Conservation (phyloP, 129 eudicot species). For the Centrapalus pauciflorus region DNA sequence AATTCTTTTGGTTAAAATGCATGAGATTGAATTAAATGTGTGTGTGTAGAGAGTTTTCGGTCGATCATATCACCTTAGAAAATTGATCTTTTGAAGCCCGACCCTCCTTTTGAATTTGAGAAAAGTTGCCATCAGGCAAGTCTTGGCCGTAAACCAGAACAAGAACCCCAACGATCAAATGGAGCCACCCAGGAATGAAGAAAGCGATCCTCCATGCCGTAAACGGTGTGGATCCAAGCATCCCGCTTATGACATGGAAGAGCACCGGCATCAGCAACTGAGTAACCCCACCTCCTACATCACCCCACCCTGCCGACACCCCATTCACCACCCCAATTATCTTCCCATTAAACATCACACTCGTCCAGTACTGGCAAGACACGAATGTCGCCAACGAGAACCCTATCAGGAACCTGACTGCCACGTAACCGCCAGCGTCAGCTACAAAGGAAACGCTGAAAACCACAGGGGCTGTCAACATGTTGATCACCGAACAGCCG, state of each 20-base stretch:
- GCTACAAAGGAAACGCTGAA: constrained; percentile 14
- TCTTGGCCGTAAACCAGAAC: constrained; percentile 29
- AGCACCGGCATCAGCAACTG: constrained; percentile 31
- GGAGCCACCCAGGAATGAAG: constrained; percentile 23
- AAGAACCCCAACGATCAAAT: constrained; percentile 20
- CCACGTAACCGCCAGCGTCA: constrained; percentile 17
- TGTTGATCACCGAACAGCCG: constrained; percentile 17
- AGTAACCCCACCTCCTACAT: constrained; percentile 25
- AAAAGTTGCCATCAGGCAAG: constrained; percentile 36
- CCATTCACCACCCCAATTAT: constrained; percentile 32
- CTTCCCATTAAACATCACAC: constrained; percentile 31
- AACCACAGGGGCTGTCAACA: constrained; percentile 23
- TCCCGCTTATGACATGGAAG: not conserved
- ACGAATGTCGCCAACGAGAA: constrained; percentile 34
- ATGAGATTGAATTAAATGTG: too few relatives aligned
- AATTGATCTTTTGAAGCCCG: constrained; percentile 16
- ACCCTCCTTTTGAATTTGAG: constrained; percentile 21
- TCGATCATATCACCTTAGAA: constrained; percentile 20
- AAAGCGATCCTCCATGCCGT: constrained; percentile 33
- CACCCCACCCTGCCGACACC: constrained; percentile 35
- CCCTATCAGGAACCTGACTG: constrained; percentile 25
- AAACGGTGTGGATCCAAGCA: constrained; percentile 16
- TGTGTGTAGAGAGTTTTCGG: too few relatives aligned
- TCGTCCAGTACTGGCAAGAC: constrained; percentile 35
- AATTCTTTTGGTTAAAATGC: too few relatives aligned